Base-by-base conservation (phyloP, 2,329 filamentous ascomycete genomes). In the Fusarium brachygibbosum region DNA sequence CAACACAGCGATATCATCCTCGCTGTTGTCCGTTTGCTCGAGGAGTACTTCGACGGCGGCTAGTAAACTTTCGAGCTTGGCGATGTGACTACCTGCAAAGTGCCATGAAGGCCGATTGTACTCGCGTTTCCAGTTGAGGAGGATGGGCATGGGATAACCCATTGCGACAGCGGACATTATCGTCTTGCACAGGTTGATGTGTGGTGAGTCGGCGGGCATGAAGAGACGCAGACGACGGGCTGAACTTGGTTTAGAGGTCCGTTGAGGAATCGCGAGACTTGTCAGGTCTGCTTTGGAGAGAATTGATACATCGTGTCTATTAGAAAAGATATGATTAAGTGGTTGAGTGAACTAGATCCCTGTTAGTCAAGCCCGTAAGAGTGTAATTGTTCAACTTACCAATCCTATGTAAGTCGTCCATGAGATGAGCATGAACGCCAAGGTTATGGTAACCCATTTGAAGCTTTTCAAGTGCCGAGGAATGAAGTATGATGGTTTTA, bases 91-190 rank as follows among this genome's bases (percentile, higher is more conserved):
- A n/a, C 79, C 79, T 3, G 70, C 73, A 62, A 80, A 78, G 32
- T 81, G 78, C 78, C 78, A 80, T 12, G 75, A 63, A 1, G 77
- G 78, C 0, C 76, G 70, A 53, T 80, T 79, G 54, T 79, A 81
- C 45, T 80, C 79, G 50, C 77, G 72, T 5, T 75, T 56, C 80
- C 80, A 81, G 74, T 81, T 80, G 1, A 81, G 65, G 5, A 81
- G 67, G 2, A 74, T 77, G 0, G 79, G 79, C 32, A 76, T 68
- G 0, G 79, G 79, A n/a, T 80, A 81, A 1, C 80, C 79, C 9
- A 79, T 71, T 3, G 77, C 79, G 17, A 80, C 74, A 12, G 77
- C 76, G 2, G 78, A 81, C 77, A 80, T 79, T 58, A 79, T 69
- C 28, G 76, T 75, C 52, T 80, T 81, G 77, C 79, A 81, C 13